Conservation (phyloP, 163 green algal species). For the Dunaliella salina region DNA sequence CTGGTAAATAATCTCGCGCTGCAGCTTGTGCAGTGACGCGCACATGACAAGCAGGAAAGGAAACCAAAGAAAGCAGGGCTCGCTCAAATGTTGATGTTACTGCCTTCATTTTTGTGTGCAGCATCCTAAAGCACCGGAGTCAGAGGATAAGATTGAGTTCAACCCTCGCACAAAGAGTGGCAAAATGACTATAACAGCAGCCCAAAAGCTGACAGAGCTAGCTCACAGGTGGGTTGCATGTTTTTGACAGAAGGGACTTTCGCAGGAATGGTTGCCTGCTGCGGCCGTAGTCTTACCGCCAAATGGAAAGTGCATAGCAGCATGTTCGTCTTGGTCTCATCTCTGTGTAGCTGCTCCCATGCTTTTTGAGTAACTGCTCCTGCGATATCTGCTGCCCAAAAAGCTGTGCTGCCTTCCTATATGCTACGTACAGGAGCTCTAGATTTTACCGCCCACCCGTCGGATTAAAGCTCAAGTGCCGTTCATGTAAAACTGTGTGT, state of each 20-base stretch:
- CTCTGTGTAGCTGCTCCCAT: too few relatives aligned
- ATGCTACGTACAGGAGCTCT: neutral
- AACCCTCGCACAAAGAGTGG: slow-evolving; percentile 47
- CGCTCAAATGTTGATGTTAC: too few relatives aligned
- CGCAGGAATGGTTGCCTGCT: neutral
- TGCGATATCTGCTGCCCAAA: too few relatives aligned
- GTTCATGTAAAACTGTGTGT: slow-evolving; percentile 5
- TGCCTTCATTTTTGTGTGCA: neutral
- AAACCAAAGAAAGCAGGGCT: too few relatives aligned
- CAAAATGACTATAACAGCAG: slow-evolving; percentile 50
- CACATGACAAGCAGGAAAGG: too few relatives aligned
- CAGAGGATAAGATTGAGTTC: slow-evolving; percentile 34
- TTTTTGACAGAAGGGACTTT: neutral
- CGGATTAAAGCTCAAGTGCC: neutral
- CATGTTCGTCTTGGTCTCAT: too few relatives aligned
- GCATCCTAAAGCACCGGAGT: slow-evolving; percentile 10
- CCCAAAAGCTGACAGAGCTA: slow-evolving; percentile 42
- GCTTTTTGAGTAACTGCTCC: too few relatives aligned
- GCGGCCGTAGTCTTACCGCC: neutral
- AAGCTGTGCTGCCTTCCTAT: neutral
- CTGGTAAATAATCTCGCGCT: too few relatives aligned
- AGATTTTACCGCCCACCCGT: neutral
- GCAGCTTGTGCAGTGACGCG: too few relatives aligned
- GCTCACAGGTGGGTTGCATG: slow-evolving; percentile 21
- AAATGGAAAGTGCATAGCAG: neutral